Percentiles rank a stretch among this genome's conserved stretches.
phyloP scores from a whole-genome alignment of 192 early-diverging fungal genomes.

The Rhizoclosmatium sp. region DNA sequence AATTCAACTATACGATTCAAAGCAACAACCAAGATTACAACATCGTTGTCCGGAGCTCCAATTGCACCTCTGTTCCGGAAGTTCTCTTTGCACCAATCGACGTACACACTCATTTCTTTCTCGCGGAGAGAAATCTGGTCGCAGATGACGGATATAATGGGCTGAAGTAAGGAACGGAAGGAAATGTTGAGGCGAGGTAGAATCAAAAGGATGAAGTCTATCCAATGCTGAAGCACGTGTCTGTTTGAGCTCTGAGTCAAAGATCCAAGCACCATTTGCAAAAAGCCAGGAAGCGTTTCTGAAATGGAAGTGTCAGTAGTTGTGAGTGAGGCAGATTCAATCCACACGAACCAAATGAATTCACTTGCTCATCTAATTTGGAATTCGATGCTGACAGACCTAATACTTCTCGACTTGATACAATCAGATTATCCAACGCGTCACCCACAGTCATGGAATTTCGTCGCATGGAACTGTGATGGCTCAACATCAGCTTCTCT shows the following conservation, averaged over 20 bases:
- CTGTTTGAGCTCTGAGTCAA: slow-evolving; percentile 66
- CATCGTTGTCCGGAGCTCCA: slow-evolving; percentile 53
- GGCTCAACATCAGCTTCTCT: background rate
- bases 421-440: slow-evolving; percentile 30
- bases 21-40: slow-evolving; percentile 60
- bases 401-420: slow-evolving; percentile 23
- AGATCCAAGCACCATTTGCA: slow-evolving; percentile 67
- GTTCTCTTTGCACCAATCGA: slow-evolving; percentile 1
- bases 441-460: slow-evolving; percentile 26
- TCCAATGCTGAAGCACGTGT: slow-evolving; percentile 77
- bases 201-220: slow-evolving; percentile 73
- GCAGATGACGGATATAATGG: slow-evolving; percentile 68
- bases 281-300: slow-evolving; percentile 60
- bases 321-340: background rate
- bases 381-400: slow-evolving; percentile 19
- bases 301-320: background rate
- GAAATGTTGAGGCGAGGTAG: slow-evolving; percentile 67
- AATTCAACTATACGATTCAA: slow-evolving; percentile 66
- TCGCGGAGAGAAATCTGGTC: slow-evolving; percentile 57
- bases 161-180: slow-evolving; percentile 69
- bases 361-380: slow-evolving; percentile 25
- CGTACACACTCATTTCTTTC: slow-evolving; percentile 10
- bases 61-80: slow-evolving; percentile 11
- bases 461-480: background rate
- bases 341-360: background rate